Base-by-base conservation (phyloP, 202 grass and related monocot species). In the Dendrocalamus latiflorus region DNA sequence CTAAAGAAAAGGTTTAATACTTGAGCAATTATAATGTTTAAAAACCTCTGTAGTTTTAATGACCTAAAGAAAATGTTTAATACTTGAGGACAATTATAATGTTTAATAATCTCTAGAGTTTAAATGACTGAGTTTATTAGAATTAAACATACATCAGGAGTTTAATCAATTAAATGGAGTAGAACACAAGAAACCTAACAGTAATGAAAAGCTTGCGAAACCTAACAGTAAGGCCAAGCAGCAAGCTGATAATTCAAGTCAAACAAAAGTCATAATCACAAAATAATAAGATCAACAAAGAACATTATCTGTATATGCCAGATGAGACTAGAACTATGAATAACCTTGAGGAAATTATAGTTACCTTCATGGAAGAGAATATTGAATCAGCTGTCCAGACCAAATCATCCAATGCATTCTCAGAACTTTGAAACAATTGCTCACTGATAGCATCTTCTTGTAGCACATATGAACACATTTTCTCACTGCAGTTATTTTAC, bases 391-490 rank as follows among this genome's bases (percentile, higher is more conserved):
- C 86, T 77, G 89, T 93, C 92, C 92, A 98, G 67, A 98, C 90
- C 69, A 98, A 77, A 91, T 93, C 95, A 71, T 96, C 90, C 72
- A 93, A 85, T 76, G 86, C 36, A 93, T 90, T 85, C 75, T 98
- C 95, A 60, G 87, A 95, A 90, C 78, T 89, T 87, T 98, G 92
- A 86, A 98, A 95, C 25, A 98, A 84, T 76, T 95, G 95, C 55
- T 98, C 92, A 81, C 84, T 86, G 53, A 98, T 88, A 87, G 79
- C 83, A 65, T 93, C 95, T 88, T 98, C 95, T 98, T 98, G 92
- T 82, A 95, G 87, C 84, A 82, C 90, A 86, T 90, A 98, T 54
- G 74, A 84, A 80, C 28, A 84, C 60, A 77, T 84, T 50, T 72
- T 64, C 85, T 83, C 85, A 81, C 95, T 95, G 86, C 74, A 70